Evolutionary conservation across 2,329 filamentous ascomycete species (phyloP).

Genomic region (Nemania sp.): DNA sequence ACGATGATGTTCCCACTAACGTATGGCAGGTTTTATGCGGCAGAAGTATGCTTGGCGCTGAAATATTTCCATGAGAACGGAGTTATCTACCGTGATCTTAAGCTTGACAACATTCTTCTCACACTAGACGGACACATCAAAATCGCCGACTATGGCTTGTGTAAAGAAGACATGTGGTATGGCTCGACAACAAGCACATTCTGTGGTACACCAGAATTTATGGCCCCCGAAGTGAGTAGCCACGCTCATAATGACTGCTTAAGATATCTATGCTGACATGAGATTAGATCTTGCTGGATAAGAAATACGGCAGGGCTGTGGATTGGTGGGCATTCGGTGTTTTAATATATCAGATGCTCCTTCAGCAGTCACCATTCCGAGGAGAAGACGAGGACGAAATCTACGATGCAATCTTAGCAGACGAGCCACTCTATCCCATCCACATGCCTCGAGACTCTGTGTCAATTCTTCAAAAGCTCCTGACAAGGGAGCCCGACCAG

Average conservation of each 20-base stretch:
- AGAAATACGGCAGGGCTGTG: slow-evolving; percentile 96
- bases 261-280: slow-evolving; percentile 38
- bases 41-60: slow-evolving; percentile 92
- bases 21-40: slow-evolving; percentile 80
- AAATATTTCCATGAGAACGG: slow-evolving; percentile 99
- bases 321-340: slow-evolving; percentile 99
- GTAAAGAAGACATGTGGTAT: slow-evolving; percentile 99
- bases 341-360: slow-evolving; percentile 98
- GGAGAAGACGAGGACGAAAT: slow-evolving; percentile 99
- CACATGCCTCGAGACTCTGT: slow-evolving; percentile 98
- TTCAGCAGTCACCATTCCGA: slow-evolving; percentile 97
- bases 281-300: slow-evolving; percentile 85
- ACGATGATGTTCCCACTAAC: slow-evolving; percentile 22
- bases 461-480: slow-evolving; percentile 94
- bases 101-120: slow-evolving; percentile 89
- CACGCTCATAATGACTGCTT: neutral
- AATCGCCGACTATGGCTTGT: slow-evolving; percentile 97
- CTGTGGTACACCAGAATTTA: slow-evolving; percentile 99
- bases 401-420: slow-evolving; percentile 96
- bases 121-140: slow-evolving; percentile 97
- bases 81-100: slow-evolving; percentile 97
- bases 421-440: slow-evolving; percentile 96
- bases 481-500: slow-evolving; percentile 92
- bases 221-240: slow-evolving; percentile 85
- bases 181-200: slow-evolving; percentile 96